Percentiles rank a stretch among this genome's conserved stretches.
Evolutionary conservation across 257 asterid species (phyloP).

Genomic region (Primulina tabacum): DNA sequence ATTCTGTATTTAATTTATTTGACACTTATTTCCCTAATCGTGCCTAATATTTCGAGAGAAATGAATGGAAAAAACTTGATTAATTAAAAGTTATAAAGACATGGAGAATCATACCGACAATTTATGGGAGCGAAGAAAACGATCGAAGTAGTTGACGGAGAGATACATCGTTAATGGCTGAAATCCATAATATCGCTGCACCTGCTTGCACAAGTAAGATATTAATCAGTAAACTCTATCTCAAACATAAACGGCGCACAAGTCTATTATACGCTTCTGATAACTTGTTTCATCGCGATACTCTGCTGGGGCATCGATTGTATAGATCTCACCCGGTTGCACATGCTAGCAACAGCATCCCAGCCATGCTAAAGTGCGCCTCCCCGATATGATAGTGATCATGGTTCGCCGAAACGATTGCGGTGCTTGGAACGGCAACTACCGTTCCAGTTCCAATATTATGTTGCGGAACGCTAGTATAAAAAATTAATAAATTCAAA

Average conservation of each 20-base stretch:
- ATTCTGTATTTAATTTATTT: too few species aligned
- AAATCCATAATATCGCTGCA: conserved; percentile 71
- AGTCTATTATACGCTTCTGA: conserved; percentile 24
- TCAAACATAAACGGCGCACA: conserved; percentile 27
- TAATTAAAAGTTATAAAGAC: too few species aligned
- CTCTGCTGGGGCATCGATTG: not conserved
- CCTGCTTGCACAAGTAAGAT: conserved; percentile 44
- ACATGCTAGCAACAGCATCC: conserved; percentile 20
- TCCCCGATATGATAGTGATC: too few species aligned
- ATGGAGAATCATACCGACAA: conserved; percentile 46
- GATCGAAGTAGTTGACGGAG: conserved; percentile 81
- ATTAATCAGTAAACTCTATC: conserved; percentile 25
- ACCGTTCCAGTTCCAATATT: too few species aligned
- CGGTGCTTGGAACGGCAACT: too few species aligned
- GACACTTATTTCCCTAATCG: too few species aligned
- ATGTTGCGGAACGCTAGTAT: too few species aligned
- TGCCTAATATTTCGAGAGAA: too few species aligned
- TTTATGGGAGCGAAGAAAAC: conserved; percentile 68
- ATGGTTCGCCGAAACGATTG: too few species aligned
- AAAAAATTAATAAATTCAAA: too few species aligned
- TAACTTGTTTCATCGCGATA: conserved; percentile 34
- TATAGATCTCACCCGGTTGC: conserved; percentile 3
- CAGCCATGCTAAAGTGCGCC: conserved; percentile 26
- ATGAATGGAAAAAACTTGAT: too few species aligned
- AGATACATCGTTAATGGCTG: conserved; percentile 90